phyloP scores from a whole-genome alignment of 805 yeast genomes.

The Brettanomyces bruxellensis region DNA sequence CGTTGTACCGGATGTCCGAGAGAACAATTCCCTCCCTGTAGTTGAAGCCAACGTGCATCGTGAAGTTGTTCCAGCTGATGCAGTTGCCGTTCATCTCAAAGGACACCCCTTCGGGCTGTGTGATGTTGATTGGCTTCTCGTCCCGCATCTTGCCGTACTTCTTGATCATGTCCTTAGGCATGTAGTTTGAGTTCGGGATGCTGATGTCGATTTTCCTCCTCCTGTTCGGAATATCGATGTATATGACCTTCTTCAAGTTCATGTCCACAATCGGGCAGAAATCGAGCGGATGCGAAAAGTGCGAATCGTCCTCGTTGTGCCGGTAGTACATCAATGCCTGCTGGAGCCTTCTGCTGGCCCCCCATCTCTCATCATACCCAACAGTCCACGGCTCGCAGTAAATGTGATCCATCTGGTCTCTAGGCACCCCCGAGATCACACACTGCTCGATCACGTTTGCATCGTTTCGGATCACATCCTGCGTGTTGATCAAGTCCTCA shows the following conservation, averaged over 20 bases:
- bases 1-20: constrained; percentile 64
- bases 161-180: constrained; percentile 53
- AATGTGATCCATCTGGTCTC: constrained; percentile 46
- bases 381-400: constrained; percentile 65
- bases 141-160: constrained; percentile 58
- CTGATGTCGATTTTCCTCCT: constrained; percentile 64
- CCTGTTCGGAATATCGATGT: constrained; percentile 65
- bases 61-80: constrained; percentile 71
- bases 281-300: constrained; percentile 62
- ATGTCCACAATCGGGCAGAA: constrained; percentile 78
- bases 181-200: constrained; percentile 56
- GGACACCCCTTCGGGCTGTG: constrained; percentile 80
- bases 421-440: constrained; percentile 59
- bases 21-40: constrained; percentile 80
- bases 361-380: constrained; percentile 65
- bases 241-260: constrained; percentile 58
- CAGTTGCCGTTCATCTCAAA: constrained; percentile 61
- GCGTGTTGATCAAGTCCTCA: constrained; percentile 55
- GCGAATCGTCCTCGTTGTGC: constrained; percentile 65
- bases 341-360: constrained; percentile 63
- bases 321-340: constrained; percentile 78
- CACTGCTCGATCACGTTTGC: constrained; percentile 68
- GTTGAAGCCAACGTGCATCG: constrained; percentile 75
- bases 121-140: constrained; percentile 56
- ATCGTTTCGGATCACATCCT: constrained; percentile 58